These are phyloP conservation scores for Mycena epipterygia DNA, from an alignment of 768 basidiomycete species.

Conservation along the genomic window DNA sequence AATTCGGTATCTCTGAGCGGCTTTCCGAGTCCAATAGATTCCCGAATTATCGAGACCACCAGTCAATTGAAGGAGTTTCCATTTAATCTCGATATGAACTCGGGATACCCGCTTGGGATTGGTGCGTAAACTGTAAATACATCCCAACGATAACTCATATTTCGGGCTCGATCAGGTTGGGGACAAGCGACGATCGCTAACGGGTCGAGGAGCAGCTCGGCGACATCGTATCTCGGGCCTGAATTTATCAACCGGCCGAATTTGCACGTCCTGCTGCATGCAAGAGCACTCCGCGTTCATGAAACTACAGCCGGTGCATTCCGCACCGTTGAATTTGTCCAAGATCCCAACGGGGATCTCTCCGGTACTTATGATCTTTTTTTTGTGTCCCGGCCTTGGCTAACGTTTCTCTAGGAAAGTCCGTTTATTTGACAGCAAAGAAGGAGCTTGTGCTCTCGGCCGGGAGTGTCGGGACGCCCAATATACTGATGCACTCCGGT, in stretches of 20 bases:
- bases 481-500: constrained; percentile 50
- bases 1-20: constrained; percentile 40
- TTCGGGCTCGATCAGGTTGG: constrained; percentile 35
- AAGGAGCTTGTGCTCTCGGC: constrained; percentile 55
- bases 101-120: constrained; percentile 48
- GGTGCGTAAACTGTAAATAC: constrained; percentile 34
- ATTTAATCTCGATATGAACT: constrained; percentile 42
- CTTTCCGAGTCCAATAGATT: constrained; percentile 38
- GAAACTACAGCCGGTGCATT: constrained; percentile 14
- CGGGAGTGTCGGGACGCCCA: constrained; percentile 51
- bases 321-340: constrained; percentile 38
- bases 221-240: constrained; percentile 42
- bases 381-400: neutral
- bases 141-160: neutral
- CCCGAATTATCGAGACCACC: constrained; percentile 41
- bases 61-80: constrained; percentile 32
- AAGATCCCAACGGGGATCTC: constrained; percentile 7
- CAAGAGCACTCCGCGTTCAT: constrained; percentile 31
- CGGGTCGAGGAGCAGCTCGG: constrained; percentile 40
- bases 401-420: neutral
- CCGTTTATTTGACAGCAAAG: constrained; percentile 40
- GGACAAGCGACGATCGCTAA: constrained; percentile 33
- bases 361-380: neutral
- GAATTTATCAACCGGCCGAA: constrained; percentile 41
- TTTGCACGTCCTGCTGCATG: constrained; percentile 40